Base-by-base conservation (phyloP, 2,329 filamentous ascomycete species). In the Penicillium sp. region DNA sequence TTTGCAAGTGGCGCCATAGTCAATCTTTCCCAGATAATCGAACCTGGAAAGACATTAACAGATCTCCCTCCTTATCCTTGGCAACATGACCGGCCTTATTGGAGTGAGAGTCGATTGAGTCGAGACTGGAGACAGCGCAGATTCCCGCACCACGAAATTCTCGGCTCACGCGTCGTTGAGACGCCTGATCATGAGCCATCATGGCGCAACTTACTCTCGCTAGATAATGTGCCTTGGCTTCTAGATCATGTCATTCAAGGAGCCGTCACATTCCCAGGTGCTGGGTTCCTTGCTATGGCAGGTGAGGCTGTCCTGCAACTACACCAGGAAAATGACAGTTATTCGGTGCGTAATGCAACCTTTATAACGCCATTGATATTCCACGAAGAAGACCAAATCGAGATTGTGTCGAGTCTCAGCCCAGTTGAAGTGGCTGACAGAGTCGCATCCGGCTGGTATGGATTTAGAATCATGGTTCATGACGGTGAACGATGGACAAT, bases 171-270 rank as follows among this genome's bases (percentile, higher is more conserved):
- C 1, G 54, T 57, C 9, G 28, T 60, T 5, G 65, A 65, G 16
- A 59, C 57, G 11, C 59, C 58, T 7, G 41, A 52, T 0, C 29
- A 59, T 10, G 57, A 60, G 11, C 61, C 64, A 1, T 51, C 53
- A 7, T 68, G 65, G 65, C 48, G 65, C 3, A 64, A 68, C 29
- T 19, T 60, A 7, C 41, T 71, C 1, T 50, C 57, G 0, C 33
- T 64, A 0, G 46, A 53, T 1, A 56, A 67, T 31, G 53, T 62
- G 0, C 54, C 64, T 0, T 70, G 68, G 67, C 45, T 70, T 9
- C 34, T 38, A 1, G 64, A 69, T 19, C 67, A 70, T 49, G 41
- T 56, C 2, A 48, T 68, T 10, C 43, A 55, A 18, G 52, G 37
- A 0, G 44, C 59, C 2, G 46, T 60, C 11, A 48, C 63, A 4